Conservation (phyloP, 257 asterid species). For the Forsythia viridissima region DNA sequence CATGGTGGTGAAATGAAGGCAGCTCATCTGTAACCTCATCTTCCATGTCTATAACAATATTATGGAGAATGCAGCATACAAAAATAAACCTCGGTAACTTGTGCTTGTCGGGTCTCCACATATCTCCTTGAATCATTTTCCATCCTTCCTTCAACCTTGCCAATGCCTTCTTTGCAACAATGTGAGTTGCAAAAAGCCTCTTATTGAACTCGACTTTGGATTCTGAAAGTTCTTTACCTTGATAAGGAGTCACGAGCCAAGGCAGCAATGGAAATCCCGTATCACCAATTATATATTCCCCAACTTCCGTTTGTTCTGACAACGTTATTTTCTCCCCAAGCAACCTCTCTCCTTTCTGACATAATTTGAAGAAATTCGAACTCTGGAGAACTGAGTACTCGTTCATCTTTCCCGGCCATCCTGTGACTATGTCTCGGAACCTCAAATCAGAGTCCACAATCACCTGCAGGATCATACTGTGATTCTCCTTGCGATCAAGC, state of each 20-base stretch:
- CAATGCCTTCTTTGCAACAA: slow-evolving; percentile 60
- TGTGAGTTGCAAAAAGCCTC: slow-evolving; percentile 45
- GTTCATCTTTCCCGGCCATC: slow-evolving; percentile 87
- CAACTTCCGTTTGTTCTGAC: slow-evolving; percentile 38
- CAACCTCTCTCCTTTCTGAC: slow-evolving; percentile 60
- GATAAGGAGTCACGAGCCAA: slow-evolving; percentile 84
- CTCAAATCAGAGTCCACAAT: slow-evolving; percentile 68
- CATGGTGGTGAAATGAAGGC: slow-evolving; percentile 41
- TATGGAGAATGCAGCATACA: slow-evolving; percentile 90
- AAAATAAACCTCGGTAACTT: slow-evolving; percentile 79
- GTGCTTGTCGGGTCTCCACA: slow-evolving; percentile 95
- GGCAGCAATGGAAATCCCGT: slow-evolving; percentile 68
- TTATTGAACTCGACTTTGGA: slow-evolving; percentile 51
- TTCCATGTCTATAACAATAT: slow-evolving; percentile 77
- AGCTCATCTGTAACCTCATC: slow-evolving; percentile 45
- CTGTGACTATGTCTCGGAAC: slow-evolving; percentile 65
- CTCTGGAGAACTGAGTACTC: slow-evolving; percentile 55
- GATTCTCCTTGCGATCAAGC: slow-evolving; percentile 55
- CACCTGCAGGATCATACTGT: slow-evolving; percentile 84
- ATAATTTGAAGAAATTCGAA: slow-evolving; percentile 51
- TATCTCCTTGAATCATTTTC: slow-evolving; percentile 72
- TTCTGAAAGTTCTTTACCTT: slow-evolving; percentile 44
- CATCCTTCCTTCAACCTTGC: slow-evolving; percentile 69
- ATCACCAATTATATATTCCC: slow-evolving; percentile 72
- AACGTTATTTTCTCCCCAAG: slow-evolving; percentile 37